Conservation (phyloP, 495 filamentous ascomycete species). For the Xylaria acuta region DNA sequence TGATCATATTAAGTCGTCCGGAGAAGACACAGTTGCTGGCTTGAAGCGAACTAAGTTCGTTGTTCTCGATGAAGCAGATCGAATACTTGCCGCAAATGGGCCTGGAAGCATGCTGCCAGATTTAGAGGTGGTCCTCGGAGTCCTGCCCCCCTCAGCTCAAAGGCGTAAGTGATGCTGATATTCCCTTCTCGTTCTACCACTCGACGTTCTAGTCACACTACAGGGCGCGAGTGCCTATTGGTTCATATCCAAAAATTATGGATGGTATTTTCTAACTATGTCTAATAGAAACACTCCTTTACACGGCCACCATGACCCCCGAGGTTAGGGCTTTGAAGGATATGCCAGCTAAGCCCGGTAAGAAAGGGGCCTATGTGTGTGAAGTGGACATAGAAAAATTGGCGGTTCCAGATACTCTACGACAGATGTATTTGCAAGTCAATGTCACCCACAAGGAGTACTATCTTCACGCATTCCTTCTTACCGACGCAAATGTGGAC, state of each 20-base stretch:
- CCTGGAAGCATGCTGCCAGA: constrained; percentile 91
- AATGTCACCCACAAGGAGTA: constrained; percentile 90
- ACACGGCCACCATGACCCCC: constrained; percentile 94
- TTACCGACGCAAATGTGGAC: constrained; percentile 74
- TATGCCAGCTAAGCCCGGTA: constrained; percentile 67
- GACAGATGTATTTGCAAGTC: constrained; percentile 84
- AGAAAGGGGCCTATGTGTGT: constrained; percentile 82
- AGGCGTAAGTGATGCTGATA: constrained; percentile 67
- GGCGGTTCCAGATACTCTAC: constrained; percentile 78
- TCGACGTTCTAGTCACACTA: background rate
- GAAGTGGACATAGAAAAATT: constrained; percentile 80
- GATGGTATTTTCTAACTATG: background rate
- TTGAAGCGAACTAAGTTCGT: constrained; percentile 80
- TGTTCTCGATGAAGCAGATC: constrained; percentile 95
- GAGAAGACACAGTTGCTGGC: constrained; percentile 84
- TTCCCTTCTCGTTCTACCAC: background rate
- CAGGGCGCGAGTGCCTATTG: background rate
- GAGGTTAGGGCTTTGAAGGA: constrained; percentile 86
- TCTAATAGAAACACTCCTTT: constrained; percentile 64
- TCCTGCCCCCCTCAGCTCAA: constrained; percentile 71
- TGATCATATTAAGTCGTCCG: constrained; percentile 90
- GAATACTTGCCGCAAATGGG: constrained; percentile 73
- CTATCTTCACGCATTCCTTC: constrained; percentile 88
- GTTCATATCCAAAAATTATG: background rate
- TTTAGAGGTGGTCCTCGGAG: constrained; percentile 82